phyloP scores from a whole-genome alignment of 495 filamentous ascomycete genomes.

The Trypethelium eluteriae region DNA sequence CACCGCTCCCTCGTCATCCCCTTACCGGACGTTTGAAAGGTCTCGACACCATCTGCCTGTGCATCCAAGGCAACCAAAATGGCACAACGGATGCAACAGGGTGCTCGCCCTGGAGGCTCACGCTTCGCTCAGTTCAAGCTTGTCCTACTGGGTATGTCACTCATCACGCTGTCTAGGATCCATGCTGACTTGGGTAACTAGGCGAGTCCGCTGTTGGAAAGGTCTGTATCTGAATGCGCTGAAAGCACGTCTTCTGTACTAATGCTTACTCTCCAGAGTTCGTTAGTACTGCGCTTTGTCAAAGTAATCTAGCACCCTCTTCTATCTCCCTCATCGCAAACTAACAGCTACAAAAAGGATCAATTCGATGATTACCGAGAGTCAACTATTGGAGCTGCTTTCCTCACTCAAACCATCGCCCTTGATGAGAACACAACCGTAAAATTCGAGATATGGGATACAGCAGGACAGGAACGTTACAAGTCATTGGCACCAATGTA shows the following conservation, averaged over 20 bases:
- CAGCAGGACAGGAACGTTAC: slow-evolving; percentile 94
- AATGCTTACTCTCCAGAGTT: slow-evolving; percentile 59
- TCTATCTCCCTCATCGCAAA: neutral
- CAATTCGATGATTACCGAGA: slow-evolving; percentile 99
- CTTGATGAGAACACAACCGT: slow-evolving; percentile 96
- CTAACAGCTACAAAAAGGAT: slow-evolving; percentile 49
- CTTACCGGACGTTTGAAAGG: neutral
- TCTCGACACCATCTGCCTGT: neutral
- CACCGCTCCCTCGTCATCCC: neutral
- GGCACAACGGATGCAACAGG: slow-evolving; percentile 72
- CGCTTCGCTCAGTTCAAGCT: slow-evolving; percentile 99
- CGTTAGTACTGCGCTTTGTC: slow-evolving; percentile 92
- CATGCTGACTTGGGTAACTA: slow-evolving; percentile 41
- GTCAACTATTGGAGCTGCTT: slow-evolving; percentile 97
- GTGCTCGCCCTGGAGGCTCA: slow-evolving; percentile 60
- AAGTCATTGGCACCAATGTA: slow-evolving; percentile 99
- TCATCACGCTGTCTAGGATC: neutral
- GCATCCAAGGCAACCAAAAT: slow-evolving; percentile 42
- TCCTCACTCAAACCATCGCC: slow-evolving; percentile 96
- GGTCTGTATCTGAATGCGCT: slow-evolving; percentile 43
- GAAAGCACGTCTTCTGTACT: slow-evolving; percentile 23
- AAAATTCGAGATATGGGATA: slow-evolving; percentile 99
- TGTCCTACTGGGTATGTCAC: slow-evolving; percentile 71
- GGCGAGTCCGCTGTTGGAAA: slow-evolving; percentile 98
- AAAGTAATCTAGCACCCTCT: slow-evolving; percentile 53